Base-by-base conservation (phyloP, 1,284 basidiomycete genomes). In the Pholiota adiposa region DNA sequence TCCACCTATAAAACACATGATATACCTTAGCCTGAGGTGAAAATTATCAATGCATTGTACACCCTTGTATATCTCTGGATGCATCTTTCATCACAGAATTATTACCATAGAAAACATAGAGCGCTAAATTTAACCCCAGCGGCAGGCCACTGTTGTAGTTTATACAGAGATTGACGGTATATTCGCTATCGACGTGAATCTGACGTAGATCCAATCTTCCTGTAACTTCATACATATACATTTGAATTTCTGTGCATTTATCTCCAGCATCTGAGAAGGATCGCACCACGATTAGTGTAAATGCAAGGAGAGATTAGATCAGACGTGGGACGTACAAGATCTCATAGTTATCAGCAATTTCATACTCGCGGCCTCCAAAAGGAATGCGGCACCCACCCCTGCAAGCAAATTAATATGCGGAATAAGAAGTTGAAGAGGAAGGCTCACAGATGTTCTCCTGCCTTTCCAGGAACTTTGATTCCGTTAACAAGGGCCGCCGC, bases 391-490 rank as follows among this genome's bases (percentile, higher is more conserved):
- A 66, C 14, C 67, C 66, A 21, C 62, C 58, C 48, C 69, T 70
- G 40, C 12, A 54, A 43, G 59, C 19, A 6, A 43, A n/a, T 44
- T 16, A 53, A 9, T 54, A 63, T 53, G 63, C 31, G 9, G 61
- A 36, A 31, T 19, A 54, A n/a, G n/a, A 29, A 31, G 33, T 12
- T 7, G 40, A 27, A 46, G 21, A 54, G 59, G 63, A 51, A 27
- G 31, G 74, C 83, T 21, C 64, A 90, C 89, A 92, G 75, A 73
- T 92, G 90, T 59, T 81, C 76, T 1, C 85, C 87, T 0, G 85
- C 82, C 76, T 93, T 92, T 7, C 90, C 90, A 3, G 90, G 90
- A 31, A 92, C 84, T 40, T 69, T 75, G 6, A 86, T 68, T 0
- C 81, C 82, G 48, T 80, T 71, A 27, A 90, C 72, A 2, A 64